Evolutionary conservation across 2,329 filamentous ascomycete species (phyloP), one percentile per base, ranked within the genome.

Genomic region (Chaetomium strumarium): DNA sequence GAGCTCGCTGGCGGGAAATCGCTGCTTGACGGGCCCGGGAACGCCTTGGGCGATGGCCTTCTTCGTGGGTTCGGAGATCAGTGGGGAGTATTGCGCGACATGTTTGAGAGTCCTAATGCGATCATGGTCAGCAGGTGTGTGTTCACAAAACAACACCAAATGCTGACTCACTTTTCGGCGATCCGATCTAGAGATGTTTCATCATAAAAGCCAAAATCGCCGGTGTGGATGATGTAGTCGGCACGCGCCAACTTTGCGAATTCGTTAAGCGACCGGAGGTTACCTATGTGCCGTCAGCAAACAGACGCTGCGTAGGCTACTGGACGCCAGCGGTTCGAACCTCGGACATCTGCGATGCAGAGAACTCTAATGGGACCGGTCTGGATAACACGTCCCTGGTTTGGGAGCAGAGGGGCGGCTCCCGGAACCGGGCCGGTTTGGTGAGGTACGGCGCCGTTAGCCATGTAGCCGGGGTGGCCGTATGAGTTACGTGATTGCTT

Each of bases 191-290:
- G 77, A 34, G 93, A 99, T 50, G 86, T 89, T 64, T 95, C 88
- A 71, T 99, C 93, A 75, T 99, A 99, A 75, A 99, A 99, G 58
- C 93, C 93, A 69, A 99, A 99, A 71, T 99, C 93, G 70, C 93
- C 93, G 17, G 93, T 99, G 73, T 99, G 93, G 66, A 99, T 90
- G 71, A 99, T 96, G 75, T 96, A 90, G 73, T 96, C 90, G 64
- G 93, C 93, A 68, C 88, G 88, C 58, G 93, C 92, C 68, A 93
- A 88, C 72, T 89, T 95, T 60, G 93, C 93, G 57, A 99, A 85
- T 57, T 97, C 91, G 74, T 99, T 99, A 65, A 99, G 78, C 61
- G 93, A 96, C 73, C 86, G 84, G 62, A 99, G 77, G 71, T 97
- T 96, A 72, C 93, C 93, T 99, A 62, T 39, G 46, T 51, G 7